Base-by-base conservation (phyloP, 352 stramenopile species). In the Pythium phragmiticola region DNA sequence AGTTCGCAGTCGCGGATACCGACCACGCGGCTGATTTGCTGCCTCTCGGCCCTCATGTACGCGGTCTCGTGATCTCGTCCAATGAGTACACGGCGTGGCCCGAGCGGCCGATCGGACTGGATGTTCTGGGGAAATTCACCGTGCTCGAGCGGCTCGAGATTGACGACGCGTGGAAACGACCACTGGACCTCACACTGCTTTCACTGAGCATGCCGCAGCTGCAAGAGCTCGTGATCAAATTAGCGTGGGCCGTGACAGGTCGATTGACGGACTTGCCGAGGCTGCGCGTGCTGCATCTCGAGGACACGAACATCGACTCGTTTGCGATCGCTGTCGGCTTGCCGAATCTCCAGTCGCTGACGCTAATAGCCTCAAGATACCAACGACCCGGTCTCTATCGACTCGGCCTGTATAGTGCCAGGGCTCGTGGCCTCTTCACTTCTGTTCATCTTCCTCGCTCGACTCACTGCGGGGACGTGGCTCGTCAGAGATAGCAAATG, bases 251-350 rank as follows among this genome's bases (percentile, higher is more conserved):
- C 23, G 7, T 19, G 11, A 39, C 26, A 7, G 42, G 14, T n/a
- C 4, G 11, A 16, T 14, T 53, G 23, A 14, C 9, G 19, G 34
- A 46, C 17, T 46, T 57, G 19, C 7, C 50, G 2, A 3, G 8
- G 36, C 50, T 57, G 0, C 33, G 50, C 34, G 50, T 26, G 30
- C 34, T 57, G 17, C 30, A 57, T 19, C 17, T 57, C 33, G 30
- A 57, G 2, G 12, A 46, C 30, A 57, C 34, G 16, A 57, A 43
- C 33, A 17, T 46, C 50, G 28, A 16, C 3, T 57, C 50, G 34
- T 57, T 57, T 14, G 17, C 14, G 50, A 45, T 57, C 50, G 50
- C 50, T 17, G 36, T 46, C 30, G 33, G 50, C 14, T 11, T 57
- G 30, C 33, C 50, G n/a, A 30, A n/a, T 19, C 16, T 57, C 17